A percentile compares a stretch with the other conserved stretches of the same genome.
These are phyloP conservation scores for Hordeum vulgare DNA, from an alignment of 176 grass and related monocot genomes.

Conservation along the genomic window MorexV3_pseudomolecules_assembly NC_058521.1:46890364-46890863, in stretches of 20 bases:
- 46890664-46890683: conserved; percentile 58
- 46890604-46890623: conserved; percentile 1
- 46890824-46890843: conserved; percentile 43
- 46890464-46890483: not conserved
- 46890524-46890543: not conserved
- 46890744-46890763: conserved; percentile 12
- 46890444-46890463: not conserved
- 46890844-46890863: conserved; percentile 30
- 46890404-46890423: not conserved
- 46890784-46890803: conserved; percentile 17
- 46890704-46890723: conserved; percentile 61
- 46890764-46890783: conserved; percentile 40
- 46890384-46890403: not conserved
- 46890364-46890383: conserved; percentile 6
- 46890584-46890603: not conserved
- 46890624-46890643: conserved; percentile 70
- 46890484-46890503: not conserved
- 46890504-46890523: not conserved
- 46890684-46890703: conserved; percentile 27
- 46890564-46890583: not conserved
- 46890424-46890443: not conserved
- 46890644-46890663: conserved; percentile 89
- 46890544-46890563: not conserved
- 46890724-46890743: conserved; percentile 63
- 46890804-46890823: not conserved